Evolutionary conservation across 2,329 filamentous ascomycete species (phyloP), one percentile per base, ranked within the genome.

Genomic region (Neopestalotiopsis clavispora): DNA sequence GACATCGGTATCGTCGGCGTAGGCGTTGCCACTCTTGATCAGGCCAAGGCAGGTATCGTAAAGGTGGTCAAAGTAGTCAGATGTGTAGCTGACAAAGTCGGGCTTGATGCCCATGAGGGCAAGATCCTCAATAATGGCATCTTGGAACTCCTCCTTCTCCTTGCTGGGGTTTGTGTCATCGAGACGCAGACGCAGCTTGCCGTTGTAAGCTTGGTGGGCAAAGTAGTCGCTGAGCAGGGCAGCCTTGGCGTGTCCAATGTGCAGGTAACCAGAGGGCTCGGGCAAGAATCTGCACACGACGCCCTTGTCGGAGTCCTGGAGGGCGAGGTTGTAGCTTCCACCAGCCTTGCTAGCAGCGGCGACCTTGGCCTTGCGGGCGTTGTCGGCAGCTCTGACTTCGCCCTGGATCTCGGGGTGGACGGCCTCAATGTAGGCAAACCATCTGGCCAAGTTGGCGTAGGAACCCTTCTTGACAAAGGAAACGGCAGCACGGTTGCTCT

Each of bases 121-220:
- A 65, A 98, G 88, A 80, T 99, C 96, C 83, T 97, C 92, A 52
- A 97, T 86, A 71, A 99, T 99, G 4, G 94, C 89, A 81, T 98
- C 94, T 79, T 98, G 92, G 80, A 92, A 99, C 83, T 98, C 96
- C 79, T 95, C 91, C 85, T 97, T 98, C 86, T 99, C 96, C 81
- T 98, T 98, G 70, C 92, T 91, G 7, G 96, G 96, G 82, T 99
- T 99, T 68, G 96, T 99, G 78, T 99, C 96, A 79, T 99, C 96
- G 77, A 99, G 96, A 70, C 96, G 93, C 64, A 98, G 89, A 69
- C 97, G 90, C 75, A 99, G 86, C 76, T 92, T 97, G 76, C 96
- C 96, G 70, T 95, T 91, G 85, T 97, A 97, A 75, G 94, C 93
- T 79, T 94, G 92, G 81, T 98, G 94, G 59, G 94, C 95, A 75